Conservation (phyloP, 768 basidiomycete species). For the Rhizopogon salebrosus region DNA sequence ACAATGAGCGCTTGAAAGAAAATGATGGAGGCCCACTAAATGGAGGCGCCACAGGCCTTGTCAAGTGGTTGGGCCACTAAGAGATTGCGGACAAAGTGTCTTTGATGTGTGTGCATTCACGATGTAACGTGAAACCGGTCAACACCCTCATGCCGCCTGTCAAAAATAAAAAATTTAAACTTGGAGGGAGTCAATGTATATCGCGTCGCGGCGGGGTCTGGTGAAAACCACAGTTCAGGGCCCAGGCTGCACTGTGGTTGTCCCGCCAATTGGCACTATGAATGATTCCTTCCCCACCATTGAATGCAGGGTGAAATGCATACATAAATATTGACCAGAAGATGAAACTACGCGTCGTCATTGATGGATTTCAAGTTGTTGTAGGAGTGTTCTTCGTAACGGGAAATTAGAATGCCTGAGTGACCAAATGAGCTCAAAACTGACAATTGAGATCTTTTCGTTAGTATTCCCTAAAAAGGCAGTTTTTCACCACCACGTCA, state of each 20-base stretch:
- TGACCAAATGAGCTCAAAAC: too few relatives aligned
- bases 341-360: neutral
- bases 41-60: neutral
- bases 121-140: neutral
- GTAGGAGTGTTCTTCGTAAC: neutral
- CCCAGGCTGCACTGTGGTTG: too few relatives aligned
- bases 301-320: neutral
- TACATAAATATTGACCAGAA: neutral
- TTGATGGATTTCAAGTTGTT: neutral
- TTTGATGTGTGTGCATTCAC: neutral
- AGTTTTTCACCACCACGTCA: too few relatives aligned
- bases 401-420: too few relatives aligned
- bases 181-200: neutral
- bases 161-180: neutral
- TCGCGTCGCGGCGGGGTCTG: neutral
- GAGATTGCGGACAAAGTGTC: neutral
- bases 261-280: neutral
- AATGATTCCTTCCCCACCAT: neutral
- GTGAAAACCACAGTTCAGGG: neutral
- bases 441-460: too few relatives aligned
- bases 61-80: neutral
- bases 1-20: neutral
- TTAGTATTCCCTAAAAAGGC: too few relatives aligned
- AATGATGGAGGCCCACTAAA: neutral
- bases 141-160: neutral